Conservation (phyloP, 805 yeast genomes). For the Lipomyces lipofer region DNA sequence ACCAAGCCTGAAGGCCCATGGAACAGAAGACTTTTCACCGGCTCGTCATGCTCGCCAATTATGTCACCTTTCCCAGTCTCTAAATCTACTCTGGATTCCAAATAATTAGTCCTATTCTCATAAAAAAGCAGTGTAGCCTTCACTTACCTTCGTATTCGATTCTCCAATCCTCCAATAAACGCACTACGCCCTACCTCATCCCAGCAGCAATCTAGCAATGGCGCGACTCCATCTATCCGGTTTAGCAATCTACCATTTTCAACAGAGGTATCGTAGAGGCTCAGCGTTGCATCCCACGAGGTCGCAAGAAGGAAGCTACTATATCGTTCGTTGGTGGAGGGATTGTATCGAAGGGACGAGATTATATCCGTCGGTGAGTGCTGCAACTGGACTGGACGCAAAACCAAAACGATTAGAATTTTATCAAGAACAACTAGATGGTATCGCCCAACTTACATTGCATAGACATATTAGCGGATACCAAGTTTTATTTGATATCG, state of each 20-base stretch:
- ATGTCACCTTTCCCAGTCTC: constrained; percentile 44
- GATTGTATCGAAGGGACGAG: constrained; percentile 22
- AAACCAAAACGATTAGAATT: no score
- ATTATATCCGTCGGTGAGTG: constrained; percentile 25
- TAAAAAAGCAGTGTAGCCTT: neutral
- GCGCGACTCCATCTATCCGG: constrained; percentile 38
- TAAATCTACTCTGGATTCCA: constrained; percentile 48
- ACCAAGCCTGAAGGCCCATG: constrained; percentile 41
- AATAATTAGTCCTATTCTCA: neutral
- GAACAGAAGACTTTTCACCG: constrained; percentile 44
- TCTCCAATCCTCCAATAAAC: constrained; percentile 23
- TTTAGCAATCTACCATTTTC: constrained; percentile 25
- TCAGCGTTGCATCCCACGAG: constrained; percentile 58
- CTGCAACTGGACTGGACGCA: constrained; percentile 13
- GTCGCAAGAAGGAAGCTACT: constrained; percentile 46
- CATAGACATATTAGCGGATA: neutral
- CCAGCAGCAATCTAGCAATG: constrained; percentile 39
- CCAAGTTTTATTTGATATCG: neutral
- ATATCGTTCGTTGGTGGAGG: constrained; percentile 22
- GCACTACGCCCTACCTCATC: constrained; percentile 30
- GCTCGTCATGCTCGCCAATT: constrained; percentile 43
- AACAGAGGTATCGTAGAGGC: constrained; percentile 45
- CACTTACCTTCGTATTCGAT: constrained; percentile 15
- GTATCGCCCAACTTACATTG: constrained; percentile 18
- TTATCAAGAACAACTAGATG: no score